Percentiles rank a stretch among this genome's conserved stretches.
Conservation (phyloP, 2,329 filamentous ascomycete genomes). For the Pseudogymnoascus sp. region DNA sequence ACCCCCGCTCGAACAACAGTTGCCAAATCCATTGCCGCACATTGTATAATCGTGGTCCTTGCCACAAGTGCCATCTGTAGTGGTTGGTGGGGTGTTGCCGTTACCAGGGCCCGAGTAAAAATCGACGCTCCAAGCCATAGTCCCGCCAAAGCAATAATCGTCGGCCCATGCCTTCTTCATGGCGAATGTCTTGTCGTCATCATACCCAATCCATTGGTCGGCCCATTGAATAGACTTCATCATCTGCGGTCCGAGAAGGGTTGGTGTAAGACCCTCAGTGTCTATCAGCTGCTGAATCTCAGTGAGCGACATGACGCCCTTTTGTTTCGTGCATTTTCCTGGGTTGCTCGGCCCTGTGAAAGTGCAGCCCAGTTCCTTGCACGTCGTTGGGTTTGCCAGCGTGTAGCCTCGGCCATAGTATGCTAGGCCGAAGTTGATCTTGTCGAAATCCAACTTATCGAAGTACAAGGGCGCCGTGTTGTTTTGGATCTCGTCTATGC, state of each 20-base stretch:
- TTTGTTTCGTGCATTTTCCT: conserved; percentile 20
- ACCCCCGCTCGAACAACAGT: conserved; percentile 16
- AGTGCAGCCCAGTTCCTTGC: conserved; percentile 18
- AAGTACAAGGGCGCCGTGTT: conserved; percentile 34
- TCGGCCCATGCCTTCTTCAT: conserved; percentile 21
- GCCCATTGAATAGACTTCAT: conserved; percentile 12
- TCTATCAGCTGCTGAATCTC: conserved; percentile 28
- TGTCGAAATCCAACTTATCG: conserved; percentile 30
- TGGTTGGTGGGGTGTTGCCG: conserved; percentile 4
- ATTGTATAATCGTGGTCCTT: conserved; percentile 8
- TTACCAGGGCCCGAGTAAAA: conserved; percentile 17
- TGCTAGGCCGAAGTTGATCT: conserved; percentile 40
- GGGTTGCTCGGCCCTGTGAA: conserved; percentile 17
- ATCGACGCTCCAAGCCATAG: conserved; percentile 25
- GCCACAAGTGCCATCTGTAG: conserved; percentile 14
- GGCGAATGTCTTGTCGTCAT: conserved; percentile 22
- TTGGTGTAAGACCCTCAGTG: background rate
- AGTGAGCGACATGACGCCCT: conserved; percentile 26
- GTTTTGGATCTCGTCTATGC: conserved; percentile 35
- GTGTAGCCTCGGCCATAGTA: conserved; percentile 41
- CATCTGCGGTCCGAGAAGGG: background rate
- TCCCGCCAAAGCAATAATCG: conserved; percentile 24
- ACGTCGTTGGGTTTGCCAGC: background rate
- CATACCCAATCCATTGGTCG: conserved; percentile 27
- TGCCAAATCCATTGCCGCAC: conserved; percentile 11